These are phyloP conservation scores for Candolleomyces efflorescens DNA, from an alignment of 768 basidiomycete species.

Conservation along the genomic window DNA sequence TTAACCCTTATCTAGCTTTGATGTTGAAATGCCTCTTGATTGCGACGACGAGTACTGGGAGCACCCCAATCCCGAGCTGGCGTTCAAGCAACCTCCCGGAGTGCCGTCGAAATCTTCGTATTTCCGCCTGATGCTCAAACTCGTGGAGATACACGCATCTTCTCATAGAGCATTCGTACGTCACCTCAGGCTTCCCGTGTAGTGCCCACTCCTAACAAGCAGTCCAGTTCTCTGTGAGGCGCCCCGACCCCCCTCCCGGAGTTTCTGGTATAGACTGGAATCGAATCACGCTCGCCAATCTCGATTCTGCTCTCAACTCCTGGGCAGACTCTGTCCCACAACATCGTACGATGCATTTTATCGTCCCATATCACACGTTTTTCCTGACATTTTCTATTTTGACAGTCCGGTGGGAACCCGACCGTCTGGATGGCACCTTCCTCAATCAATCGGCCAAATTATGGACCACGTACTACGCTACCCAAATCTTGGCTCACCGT, in stretches of 20 bases:
- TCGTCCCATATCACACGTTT: slow-evolving; percentile 11
- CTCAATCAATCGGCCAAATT: background rate
- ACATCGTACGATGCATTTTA: slow-evolving; percentile 20
- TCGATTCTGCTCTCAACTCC: slow-evolving; percentile 56
- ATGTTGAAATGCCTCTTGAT: slow-evolving; percentile 54
- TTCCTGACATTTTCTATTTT: slow-evolving; percentile 20
- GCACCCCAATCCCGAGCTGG: slow-evolving; percentile 38
- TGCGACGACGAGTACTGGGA: slow-evolving; percentile 70
- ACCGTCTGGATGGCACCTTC: no score
- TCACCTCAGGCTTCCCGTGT: background rate
- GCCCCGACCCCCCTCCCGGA: slow-evolving; percentile 30
- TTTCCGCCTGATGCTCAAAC: slow-evolving; percentile 50
- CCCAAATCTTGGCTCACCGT: no score
- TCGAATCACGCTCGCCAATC: slow-evolving; percentile 34
- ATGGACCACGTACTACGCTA: no score
- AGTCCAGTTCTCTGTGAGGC: slow-evolving; percentile 51
- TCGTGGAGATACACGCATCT: slow-evolving; percentile 57
- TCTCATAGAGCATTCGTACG: slow-evolving; percentile 57
- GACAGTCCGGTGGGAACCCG: no score
- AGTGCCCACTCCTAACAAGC: background rate
- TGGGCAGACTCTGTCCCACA: slow-evolving; percentile 61
- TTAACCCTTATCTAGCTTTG: slow-evolving; percentile 42
- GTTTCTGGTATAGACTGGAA: background rate
- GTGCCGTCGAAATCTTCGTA: slow-evolving; percentile 51
- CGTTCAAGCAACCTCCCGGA: slow-evolving; percentile 62